These are phyloP conservation scores for Paramyrothecium sp. DNA, from an alignment of 2,329 filamentous ascomycete species.

Conservation along the genomic window DNA sequence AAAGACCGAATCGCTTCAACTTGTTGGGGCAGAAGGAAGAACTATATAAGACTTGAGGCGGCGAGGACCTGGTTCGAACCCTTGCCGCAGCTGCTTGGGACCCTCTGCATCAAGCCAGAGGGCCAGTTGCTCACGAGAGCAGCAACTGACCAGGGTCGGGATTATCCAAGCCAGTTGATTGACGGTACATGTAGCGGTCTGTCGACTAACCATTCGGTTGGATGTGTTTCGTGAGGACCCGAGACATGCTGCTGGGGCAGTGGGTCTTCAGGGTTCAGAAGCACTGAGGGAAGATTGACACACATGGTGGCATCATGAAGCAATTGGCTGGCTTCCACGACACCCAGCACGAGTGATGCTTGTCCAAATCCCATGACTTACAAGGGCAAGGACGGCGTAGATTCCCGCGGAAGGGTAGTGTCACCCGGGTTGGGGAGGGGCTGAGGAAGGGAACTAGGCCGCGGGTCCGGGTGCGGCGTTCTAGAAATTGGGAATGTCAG, in stretches of 20 bases:
- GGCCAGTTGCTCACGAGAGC: too few species aligned
- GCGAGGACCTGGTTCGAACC: too few species aligned
- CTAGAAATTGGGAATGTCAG: background rate
- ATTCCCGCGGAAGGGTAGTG: background rate
- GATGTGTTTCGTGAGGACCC: conserved; percentile 28
- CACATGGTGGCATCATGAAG: background rate
- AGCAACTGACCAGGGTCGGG: too few species aligned
- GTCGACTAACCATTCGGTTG: conserved; percentile 16
- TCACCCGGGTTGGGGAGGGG: background rate
- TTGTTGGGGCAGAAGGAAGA: too few species aligned
- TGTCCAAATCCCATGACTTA: too few species aligned
- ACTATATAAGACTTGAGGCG: too few species aligned
- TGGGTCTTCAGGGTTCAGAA: conserved; percentile 1
- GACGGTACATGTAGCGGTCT: too few species aligned
- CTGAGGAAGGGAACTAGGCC: background rate
- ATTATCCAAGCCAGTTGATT: too few species aligned
- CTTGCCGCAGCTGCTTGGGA: too few species aligned
- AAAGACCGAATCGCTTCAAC: background rate
- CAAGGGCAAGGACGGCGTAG: background rate
- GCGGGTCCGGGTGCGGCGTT: background rate
- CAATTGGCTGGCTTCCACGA: background rate
- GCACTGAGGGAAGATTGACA: background rate
- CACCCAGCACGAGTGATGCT: background rate
- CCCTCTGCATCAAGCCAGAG: too few species aligned
- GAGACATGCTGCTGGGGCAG: conserved; percentile 20